phyloP scores from a whole-genome alignment of 768 basidiomycete genomes.

The Hericium alpestre region DNA sequence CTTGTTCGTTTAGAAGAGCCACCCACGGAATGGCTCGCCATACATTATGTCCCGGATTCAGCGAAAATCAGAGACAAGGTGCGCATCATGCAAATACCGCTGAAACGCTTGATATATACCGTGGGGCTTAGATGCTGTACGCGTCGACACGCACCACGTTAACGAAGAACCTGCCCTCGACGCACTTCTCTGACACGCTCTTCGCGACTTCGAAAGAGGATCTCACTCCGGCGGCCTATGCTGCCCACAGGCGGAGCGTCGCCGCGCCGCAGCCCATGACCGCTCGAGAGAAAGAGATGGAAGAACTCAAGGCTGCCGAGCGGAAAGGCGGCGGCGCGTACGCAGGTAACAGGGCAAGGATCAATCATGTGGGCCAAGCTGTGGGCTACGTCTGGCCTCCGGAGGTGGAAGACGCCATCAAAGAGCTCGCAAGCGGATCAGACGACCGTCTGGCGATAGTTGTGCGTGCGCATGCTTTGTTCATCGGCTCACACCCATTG shows the following conservation, averaged over 20 bases:
- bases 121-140: conserved; percentile 64
- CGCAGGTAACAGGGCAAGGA: conserved; percentile 45
- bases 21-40: conserved; percentile 55
- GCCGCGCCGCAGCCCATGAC: conserved; percentile 77
- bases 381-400: conserved; percentile 60
- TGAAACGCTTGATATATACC: background rate
- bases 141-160: conserved; percentile 67
- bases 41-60: conserved; percentile 75
- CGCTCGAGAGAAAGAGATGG: conserved; percentile 72
- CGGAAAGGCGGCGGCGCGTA: conserved; percentile 40
- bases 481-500: background rate
- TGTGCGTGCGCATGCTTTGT: conserved; percentile 30
- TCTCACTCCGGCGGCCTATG: conserved; percentile 58
- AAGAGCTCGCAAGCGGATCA: conserved; percentile 38
- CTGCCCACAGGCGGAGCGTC: conserved; percentile 58
- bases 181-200: conserved; percentile 60
- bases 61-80: conserved; percentile 81
- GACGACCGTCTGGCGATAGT: conserved; percentile 50
- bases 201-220: conserved; percentile 70
- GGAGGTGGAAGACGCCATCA: conserved; percentile 56
- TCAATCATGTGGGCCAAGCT: conserved; percentile 45
- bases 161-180: conserved; percentile 63
- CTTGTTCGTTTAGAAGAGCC: conserved; percentile 55
- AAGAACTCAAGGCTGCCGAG: conserved; percentile 68
- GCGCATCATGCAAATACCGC: background rate